Conservation (phyloP, 352 stramenopile species). For the Pythium rishiriense region DNA sequence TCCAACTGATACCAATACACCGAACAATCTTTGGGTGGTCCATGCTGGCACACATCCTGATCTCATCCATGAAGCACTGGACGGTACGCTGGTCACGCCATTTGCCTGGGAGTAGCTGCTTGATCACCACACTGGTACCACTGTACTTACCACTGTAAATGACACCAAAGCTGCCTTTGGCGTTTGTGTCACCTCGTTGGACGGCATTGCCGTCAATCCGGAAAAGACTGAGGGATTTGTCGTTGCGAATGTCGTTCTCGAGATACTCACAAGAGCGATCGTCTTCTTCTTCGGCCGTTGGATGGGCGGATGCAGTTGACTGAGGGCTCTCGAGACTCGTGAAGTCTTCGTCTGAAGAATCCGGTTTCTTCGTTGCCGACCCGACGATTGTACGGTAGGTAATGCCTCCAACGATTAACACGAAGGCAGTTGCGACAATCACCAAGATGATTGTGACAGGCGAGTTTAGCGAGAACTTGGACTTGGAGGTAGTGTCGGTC, state of each 20-base stretch:
- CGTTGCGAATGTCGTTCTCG: constrained; percentile 1
- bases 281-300: too few relatives aligned
- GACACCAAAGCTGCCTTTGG: constrained; percentile 1
- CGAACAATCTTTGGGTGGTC: constrained; percentile 34
- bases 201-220: constrained; percentile 1
- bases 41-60: constrained; percentile 28
- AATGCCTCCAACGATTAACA: too few relatives aligned
- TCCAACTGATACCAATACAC: constrained; percentile 32
- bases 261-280: background rate
- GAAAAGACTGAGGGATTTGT: background rate
- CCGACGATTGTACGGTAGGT: too few relatives aligned
- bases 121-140: constrained; percentile 2
- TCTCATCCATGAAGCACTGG: constrained; percentile 33
- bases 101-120: constrained; percentile 17
- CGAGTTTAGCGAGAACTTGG: too few relatives aligned
- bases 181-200: background rate
- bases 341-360: too few relatives aligned
- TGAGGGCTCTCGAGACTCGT: too few relatives aligned
- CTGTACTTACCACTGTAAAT: constrained; percentile 2
- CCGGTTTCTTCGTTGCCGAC: too few relatives aligned
- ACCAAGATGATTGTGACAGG: too few relatives aligned
- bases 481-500: too few relatives aligned
- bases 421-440: too few relatives aligned
- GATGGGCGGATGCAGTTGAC: too few relatives aligned
- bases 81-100: constrained; percentile 17